Evolutionary conservation across 2,329 filamentous ascomycete genomes (phyloP), one percentile per base, ranked within the genome.

Genomic region (Colletotrichum truncatum): DNA sequence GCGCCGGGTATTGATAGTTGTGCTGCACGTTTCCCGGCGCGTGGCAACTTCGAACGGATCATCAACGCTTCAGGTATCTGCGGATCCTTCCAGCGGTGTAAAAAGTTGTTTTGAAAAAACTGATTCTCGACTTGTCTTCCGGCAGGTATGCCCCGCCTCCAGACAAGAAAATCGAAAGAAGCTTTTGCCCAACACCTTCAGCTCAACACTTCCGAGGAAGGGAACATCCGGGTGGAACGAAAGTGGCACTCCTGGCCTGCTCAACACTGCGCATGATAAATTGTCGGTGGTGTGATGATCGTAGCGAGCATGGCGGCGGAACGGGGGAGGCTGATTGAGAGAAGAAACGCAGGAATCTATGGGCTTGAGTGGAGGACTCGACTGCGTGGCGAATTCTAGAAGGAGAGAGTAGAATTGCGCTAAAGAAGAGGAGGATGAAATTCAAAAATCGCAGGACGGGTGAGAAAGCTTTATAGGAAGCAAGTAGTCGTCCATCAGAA

Each of bases 11-110:
- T 48, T 5, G 39, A 18, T n/a, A 21, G n/a, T 23, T 23, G 30
- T 55, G 57, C 21, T 36, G 54, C 5, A 12, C n/a, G 11, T 6
- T 12, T n/a, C 38, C 48, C 23, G 36, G 28, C 43, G 57, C 63
- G 57, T 51, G 28, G 63, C 26, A 61, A 46, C 68, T 73, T 70
- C 70, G 67, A 59, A 68, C 65, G 70, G 69, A 66, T 66, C 66
- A 68, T 71, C 69, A 16, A 71, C 68, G 59, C 71, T 63, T 71
- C 66, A 66, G 45, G 53, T 41, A 48, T 38, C 53, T 41, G 59
- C 62, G 41, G 49, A 57, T 58, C 48, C 59, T 48, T 53, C 59
- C 52, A 66, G 64, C 53, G 38, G 30, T 36, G 8, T 48, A 12
- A 46, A 46, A 45, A 57, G 23, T 54, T 53, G 34, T 59, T 58